Conservation (phyloP, 2,329 filamentous ascomycete species). For the Calonectria henricotiae region DNA sequence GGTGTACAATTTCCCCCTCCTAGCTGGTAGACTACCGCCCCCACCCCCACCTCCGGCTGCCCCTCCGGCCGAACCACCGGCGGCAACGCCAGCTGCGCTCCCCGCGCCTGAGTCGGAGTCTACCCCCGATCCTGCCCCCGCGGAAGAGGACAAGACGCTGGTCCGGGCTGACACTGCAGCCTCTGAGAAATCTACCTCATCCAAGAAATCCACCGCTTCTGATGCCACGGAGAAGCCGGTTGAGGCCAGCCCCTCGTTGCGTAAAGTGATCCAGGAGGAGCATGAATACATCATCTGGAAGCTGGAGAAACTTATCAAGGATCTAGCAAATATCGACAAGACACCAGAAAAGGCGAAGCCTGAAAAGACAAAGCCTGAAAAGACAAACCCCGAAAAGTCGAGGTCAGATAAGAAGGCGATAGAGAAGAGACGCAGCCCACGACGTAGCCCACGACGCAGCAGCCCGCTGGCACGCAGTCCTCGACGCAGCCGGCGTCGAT, state of each 20-base stretch:
- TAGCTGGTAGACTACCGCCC: slow-evolving; percentile 2
- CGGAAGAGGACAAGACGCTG: slow-evolving; percentile 19
- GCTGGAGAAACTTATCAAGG: slow-evolving; percentile 28
- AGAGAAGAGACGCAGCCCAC: background rate
- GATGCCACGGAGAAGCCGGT: slow-evolving; percentile 17
- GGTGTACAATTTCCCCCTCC: slow-evolving; percentile 28
- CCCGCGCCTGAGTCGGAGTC: background rate
- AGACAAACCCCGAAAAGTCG: background rate
- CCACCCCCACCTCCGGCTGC: slow-evolving; percentile 2
- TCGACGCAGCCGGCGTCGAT: background rate
- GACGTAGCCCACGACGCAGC: background rate
- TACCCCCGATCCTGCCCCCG: background rate
- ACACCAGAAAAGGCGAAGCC: background rate
- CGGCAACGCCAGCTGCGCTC: background rate
- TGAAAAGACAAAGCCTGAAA: slow-evolving; percentile 7
- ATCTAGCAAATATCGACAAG: background rate
- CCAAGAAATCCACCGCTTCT: slow-evolving; percentile 1
- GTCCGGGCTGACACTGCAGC: background rate
- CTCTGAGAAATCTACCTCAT: slow-evolving; percentile 6
- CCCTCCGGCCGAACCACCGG: background rate
- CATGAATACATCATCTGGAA: slow-evolving; percentile 34
- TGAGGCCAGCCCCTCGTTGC: slow-evolving; percentile 4
- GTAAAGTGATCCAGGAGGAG: slow-evolving; percentile 26
- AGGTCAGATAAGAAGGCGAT: background rate
- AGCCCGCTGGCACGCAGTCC: background rate